Evolutionary conservation across 257 asterid genomes (phyloP), one percentile per base, ranked within the genome.

Genomic region (Penstemon eatonii): DNA sequence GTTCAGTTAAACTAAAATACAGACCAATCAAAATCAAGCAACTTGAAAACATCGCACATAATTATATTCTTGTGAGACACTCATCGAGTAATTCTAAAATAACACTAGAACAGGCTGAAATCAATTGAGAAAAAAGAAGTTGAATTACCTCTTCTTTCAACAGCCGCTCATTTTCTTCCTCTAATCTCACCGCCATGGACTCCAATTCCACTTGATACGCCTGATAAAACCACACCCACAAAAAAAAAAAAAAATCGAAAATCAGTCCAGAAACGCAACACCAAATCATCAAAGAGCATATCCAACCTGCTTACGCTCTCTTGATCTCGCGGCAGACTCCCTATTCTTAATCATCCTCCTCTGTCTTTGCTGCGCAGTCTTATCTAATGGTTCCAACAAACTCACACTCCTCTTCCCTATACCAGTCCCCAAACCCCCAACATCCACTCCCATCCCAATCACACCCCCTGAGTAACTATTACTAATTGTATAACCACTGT

Each of bases 311-410:
- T 93, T 93, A 51, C 99, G 91, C 85, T 90, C 99, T 72, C 99
- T 85, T 18, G 99, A 93, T 80, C 99, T 86, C 0, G 99, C 97
- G 4, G 99, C 99, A 44, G 97, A 90, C 81, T 90, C 99, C 79
- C 99, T 83, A 69, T 90, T 93, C 89, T 93, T 93, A 61, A 93
- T 93, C 99, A 93, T 93, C 85, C 97, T 87, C 80, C 85, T 80
- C 51, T 90, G 85, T 81, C 85, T 70, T 50, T 84, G 90, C 66
- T 76, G 87, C 1, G 87, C 79, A 3, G 85, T 95, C 83, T 78
- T 93, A 80, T 90, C 96, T 84, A 88, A 72, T 0, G 96, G 95
- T 59, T 93, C 97, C 82, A 90, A 72, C 83, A 87, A 82, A 47
- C 85, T 74, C 79, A 73, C 6, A 59, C 91, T 84, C 83, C 96